Evolutionary conservation across 495 filamentous ascomycete species (phyloP), one percentile per base, ranked within the genome.

Genomic region (Zalerion maritima): DNA sequence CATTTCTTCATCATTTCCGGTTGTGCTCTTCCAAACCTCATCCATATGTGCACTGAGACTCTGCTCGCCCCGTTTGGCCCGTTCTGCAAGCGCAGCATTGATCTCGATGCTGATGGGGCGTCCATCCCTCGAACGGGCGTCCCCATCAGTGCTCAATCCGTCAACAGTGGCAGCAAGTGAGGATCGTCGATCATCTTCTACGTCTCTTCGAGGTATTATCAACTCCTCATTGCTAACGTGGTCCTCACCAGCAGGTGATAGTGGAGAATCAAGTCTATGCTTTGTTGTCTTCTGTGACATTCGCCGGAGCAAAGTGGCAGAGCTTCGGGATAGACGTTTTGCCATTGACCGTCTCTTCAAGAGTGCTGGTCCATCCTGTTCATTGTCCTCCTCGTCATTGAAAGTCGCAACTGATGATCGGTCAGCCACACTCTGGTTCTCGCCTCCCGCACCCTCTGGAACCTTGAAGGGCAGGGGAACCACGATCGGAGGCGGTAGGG

Each of bases 381-480:
- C 36, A n/a, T 54, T 47, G 28, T 54, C 55, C 3, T 57, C 56
- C 21, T 62, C 62, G 35, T 73, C 75, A 7, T 67, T 70, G 49
- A 70, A 64, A 5, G 73, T 71, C 24, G 68, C 75, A 13, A 72
- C 52, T 6, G 75, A 80, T 13, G 71, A 71, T 12, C 54, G 43
- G 23, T 68, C 67, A 7, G 62, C 63, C 12, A 61, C 58, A n/a
- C 58, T 46, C 11, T 47, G 26, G 1, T 32, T 33, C 11, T 27
- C 50, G 21, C 40, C 42, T 2, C 52, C 38, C 15, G 50, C 50
- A 3, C 43, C 34, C 7, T 52, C 39, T 4, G 69, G 69, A 2
- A 77, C 47, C 21, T 50, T 69, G 46, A 79, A 72, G 9, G 77
- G 77, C 14, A 78, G 47, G 1, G 76, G 69, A 3, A 69, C 51